Evolutionary conservation across 2,329 filamentous ascomycete genomes (phyloP), one percentile per base, ranked within the genome.

Genomic region (Capronia americana): DNA sequence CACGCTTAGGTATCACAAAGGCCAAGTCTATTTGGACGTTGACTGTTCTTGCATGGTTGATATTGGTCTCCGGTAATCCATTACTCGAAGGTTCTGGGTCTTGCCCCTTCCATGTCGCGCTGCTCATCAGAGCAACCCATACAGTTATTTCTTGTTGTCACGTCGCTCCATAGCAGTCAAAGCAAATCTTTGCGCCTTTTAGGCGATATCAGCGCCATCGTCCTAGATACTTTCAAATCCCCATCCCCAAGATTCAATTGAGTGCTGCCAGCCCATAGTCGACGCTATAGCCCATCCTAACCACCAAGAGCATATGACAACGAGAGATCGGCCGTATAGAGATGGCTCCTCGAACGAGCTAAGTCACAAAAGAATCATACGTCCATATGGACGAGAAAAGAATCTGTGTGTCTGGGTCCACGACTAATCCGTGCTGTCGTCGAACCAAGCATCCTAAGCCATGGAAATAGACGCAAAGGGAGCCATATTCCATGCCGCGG

Each of bases 401-500:
- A n/a, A n/a, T 44, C 8, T 7, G 38, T 1, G 17, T 44, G 17
- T n/a, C 6, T 44, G 12, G 14, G 20, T 41, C 12, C 38, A 17
- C 17, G 38, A 44, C 38, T 44, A n/a, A 44, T 1, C 38, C 38
- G 7, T n/a, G 38, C 17, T n/a, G 5, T 44, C 38, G 17, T 44
- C 5, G 7, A 44, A 44, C 38, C 38, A 44, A 44, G 38, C 38
- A 5, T 20, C 38, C 38, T 51, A 51, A 26, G 48, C 48, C 20
- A 26, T 51, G 48, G 24, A 51, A 12, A 28, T 23, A 51, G 48
- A 51, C 23, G 24, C 20, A 51, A 51, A 51, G 14, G 48, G 48
- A 23, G 48, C 20, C 10, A 11, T 4, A 24, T 28, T 14, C 48
- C 48, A 51, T 10, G 14, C 24, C 48, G 23, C 3, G 14, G 48